A percentile compares a stretch with the other conserved stretches of the same genome.
Evolutionary conservation across 805 yeast species (phyloP).

Genomic region (Kuraishia borneana): DNA sequence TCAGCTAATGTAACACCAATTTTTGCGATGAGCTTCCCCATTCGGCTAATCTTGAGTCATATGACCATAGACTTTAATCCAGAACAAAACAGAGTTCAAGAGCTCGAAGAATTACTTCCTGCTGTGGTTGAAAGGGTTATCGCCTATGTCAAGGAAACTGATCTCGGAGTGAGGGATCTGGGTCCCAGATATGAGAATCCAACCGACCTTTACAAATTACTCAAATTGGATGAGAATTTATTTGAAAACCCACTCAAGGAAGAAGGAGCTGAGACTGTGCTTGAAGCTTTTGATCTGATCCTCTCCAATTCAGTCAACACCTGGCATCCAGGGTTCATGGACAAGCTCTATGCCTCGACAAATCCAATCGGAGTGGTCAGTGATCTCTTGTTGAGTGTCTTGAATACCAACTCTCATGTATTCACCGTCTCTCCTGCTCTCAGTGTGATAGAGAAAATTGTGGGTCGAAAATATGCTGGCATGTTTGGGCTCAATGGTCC

Average conservation of each 20-base stretch:
- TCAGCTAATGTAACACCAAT: not conserved
- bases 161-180: conserved; percentile 30
- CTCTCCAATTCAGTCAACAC: conserved; percentile 65
- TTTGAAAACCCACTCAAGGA: conserved; percentile 11
- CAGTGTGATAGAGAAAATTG: conserved; percentile 61
- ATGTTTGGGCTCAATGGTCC: conserved; percentile 46
- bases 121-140: conserved; percentile 41
- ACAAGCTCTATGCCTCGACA: conserved; percentile 75
- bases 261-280: conserved; percentile 30
- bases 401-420: conserved; percentile 81
- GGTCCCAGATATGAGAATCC: conserved; percentile 45
- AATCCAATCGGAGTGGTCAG: conserved; percentile 75
- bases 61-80: conserved; percentile 19
- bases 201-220: conserved; percentile 23
- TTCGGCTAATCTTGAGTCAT: not conserved
- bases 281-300: conserved; percentile 40
- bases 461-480: conserved; percentile 56
- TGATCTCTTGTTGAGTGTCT: conserved; percentile 53
- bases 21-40: not conserved
- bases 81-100: conserved; percentile 41
- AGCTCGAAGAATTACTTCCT: conserved; percentile 42
- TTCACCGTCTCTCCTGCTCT: conserved; percentile 77
- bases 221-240: conserved; percentile 20
- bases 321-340: conserved; percentile 82
- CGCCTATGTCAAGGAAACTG: conserved; percentile 36